A percentile compares a stretch with the other conserved stretches of the same genome.
Evolutionary conservation across 345 rosid species (phyloP).

Genomic region (Combretum micranthum): DNA sequence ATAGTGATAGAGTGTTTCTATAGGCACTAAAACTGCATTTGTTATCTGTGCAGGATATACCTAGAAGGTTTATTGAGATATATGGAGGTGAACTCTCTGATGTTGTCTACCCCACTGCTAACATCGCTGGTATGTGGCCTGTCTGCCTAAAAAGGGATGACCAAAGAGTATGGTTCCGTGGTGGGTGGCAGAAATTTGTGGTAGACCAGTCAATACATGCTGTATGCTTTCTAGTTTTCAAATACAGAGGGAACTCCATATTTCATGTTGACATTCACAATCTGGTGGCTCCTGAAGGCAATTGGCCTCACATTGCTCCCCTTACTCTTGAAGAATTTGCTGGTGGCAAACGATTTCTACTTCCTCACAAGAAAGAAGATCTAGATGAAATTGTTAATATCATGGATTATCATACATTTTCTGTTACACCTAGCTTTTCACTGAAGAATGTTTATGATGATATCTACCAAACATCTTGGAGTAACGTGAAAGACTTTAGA

Average conservation of each 20-base stretch:
- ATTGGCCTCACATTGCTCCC: not conserved
- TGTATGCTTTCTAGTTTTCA: conserved; percentile 8
- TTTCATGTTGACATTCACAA: conserved; percentile 2
- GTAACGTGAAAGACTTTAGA: no score
- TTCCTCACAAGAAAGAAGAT: no score
- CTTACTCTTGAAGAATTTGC: not conserved
- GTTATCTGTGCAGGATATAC: conserved; percentile 2
- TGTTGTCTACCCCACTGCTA: not conserved
- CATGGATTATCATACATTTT: no score
- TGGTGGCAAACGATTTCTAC: not conserved
- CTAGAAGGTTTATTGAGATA: conserved; percentile 3
- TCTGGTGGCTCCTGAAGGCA: not conserved
- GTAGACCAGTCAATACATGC: conserved; percentile 5
- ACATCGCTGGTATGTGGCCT: not conserved
- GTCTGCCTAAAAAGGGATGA: not conserved
- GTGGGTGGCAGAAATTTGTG: conserved; percentile 9
- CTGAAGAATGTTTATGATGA: no score
- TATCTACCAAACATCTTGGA: no score
- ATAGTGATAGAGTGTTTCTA: no score
- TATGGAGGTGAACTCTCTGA: conserved; percentile 1
- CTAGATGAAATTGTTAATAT: no score
- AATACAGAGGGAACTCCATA: conserved; percentile 9
- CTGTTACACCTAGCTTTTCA: no score
- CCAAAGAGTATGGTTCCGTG: conserved; percentile 5
- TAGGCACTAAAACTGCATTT: no score